These are phyloP conservation scores for Termitomyces sp. DNA, from an alignment of 768 basidiomycete genomes.

Conservation along the genomic window DNA sequence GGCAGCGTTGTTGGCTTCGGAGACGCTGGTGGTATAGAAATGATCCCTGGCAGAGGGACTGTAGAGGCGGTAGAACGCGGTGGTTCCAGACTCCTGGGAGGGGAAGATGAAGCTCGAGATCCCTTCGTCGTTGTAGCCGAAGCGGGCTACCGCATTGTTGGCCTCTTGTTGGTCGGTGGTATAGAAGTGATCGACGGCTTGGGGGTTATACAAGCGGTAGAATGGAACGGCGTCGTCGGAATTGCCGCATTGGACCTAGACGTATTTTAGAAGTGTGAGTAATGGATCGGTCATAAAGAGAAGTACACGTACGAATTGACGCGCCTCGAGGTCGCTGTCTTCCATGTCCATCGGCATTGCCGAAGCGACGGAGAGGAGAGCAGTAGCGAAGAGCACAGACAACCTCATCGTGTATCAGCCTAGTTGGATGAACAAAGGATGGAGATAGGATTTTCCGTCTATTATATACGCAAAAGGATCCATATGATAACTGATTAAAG, in stretches of 20 bases:
- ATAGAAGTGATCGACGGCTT: constrained; percentile 12
- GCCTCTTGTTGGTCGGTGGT: constrained; percentile 6
- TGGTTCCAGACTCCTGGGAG: constrained; percentile 6
- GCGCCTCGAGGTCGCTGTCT: neutral
- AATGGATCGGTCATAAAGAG: neutral
- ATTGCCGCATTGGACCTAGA: neutral
- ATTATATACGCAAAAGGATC: neutral
- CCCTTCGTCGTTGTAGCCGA: constrained; percentile 6
- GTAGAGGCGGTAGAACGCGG: constrained; percentile 19
- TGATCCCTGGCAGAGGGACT: constrained; percentile 11
- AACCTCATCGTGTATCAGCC: constrained; percentile 6
- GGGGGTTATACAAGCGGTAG: neutral
- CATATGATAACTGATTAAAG: neutral
- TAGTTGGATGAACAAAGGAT: neutral
- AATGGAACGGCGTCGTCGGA: neutral
- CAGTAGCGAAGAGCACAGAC: neutral
- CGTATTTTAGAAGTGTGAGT: neutral
- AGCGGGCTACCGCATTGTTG: constrained; percentile 1
- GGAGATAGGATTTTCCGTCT: neutral
- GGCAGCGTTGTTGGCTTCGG: constrained; percentile 10
- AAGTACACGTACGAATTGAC: neutral
- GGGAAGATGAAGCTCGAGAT: constrained; percentile 11
- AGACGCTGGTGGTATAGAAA: constrained; percentile 18
- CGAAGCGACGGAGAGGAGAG: neutral
- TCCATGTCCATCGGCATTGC: neutral